A percentile compares a stretch with the other conserved stretches of the same genome.
phyloP scores from a whole-genome alignment of 2,329 filamentous ascomycete genomes.

The Thyridium curvatum region DNA sequence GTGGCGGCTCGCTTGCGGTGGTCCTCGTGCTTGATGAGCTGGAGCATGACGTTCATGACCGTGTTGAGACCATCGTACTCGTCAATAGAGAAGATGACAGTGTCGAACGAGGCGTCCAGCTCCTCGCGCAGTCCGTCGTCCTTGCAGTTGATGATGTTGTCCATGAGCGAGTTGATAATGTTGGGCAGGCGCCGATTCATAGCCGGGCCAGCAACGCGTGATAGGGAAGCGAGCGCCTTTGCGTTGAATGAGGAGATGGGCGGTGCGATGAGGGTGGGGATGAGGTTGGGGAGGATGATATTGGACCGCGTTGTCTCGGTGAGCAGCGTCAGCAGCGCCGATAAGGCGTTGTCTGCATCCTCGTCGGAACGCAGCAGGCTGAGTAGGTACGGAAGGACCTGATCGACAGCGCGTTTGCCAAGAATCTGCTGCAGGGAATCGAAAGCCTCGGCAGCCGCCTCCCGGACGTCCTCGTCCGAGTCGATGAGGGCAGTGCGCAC shows the following conservation, averaged over 20 bases:
- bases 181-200: conserved; percentile 87
- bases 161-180: conserved; percentile 91
- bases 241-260: conserved; percentile 95
- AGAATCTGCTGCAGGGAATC: conserved; percentile 90
- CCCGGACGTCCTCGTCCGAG: conserved; percentile 80
- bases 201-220: conserved; percentile 80
- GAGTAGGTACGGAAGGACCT: conserved; percentile 88
- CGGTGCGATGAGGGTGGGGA: conserved; percentile 83
- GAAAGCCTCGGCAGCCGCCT: conserved; percentile 94
- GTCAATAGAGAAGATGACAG: conserved; percentile 85
- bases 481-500: conserved; percentile 91
- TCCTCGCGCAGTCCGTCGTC: conserved; percentile 70
- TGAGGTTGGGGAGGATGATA: conserved; percentile 91
- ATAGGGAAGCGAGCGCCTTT: conserved; percentile 84
- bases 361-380: conserved; percentile 81
- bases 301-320: conserved; percentile 92
- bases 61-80: conserved; percentile 95
- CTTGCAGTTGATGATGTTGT: conserved; percentile 74
- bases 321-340: conserved; percentile 86
- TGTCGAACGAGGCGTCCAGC: conserved; percentile 76
- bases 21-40: conserved; percentile 86
- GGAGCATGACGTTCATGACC: conserved; percentile 87
- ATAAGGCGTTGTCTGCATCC: conserved; percentile 85
- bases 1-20: conserved; percentile 76
- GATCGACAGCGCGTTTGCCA: conserved; percentile 90